Evolutionary conservation across 371 early-diverging fungal species (phyloP), one percentile per base, ranked within the genome.

Genomic region (Polyrhizophydium stewartii): DNA sequence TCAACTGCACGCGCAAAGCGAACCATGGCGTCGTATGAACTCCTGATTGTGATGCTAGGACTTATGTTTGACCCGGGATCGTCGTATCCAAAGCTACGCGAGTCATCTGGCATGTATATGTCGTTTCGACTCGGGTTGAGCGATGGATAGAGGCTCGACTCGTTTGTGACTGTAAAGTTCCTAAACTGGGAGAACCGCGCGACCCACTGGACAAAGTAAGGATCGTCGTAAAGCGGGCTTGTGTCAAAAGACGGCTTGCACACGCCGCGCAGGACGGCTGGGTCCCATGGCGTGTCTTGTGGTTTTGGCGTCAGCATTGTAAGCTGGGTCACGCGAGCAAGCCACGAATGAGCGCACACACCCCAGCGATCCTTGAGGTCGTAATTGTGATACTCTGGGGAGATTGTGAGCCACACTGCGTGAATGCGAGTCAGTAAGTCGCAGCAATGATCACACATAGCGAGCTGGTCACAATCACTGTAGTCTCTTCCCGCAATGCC

Each of bases 401-500:
- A n/a, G n/a, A n/a, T 43, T 43, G 43, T 43, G 43, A 16, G n/a
- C n/a, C 43, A 43, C 43, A 43, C n/a, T 43, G 43, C 43, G n/a
- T 43, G 17, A 43, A 43, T 17, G 16, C 43, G n/a, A 43, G 16
- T 17, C 43, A 43, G n/a, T n/a, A 17, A 43, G n/a, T 43, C 17
- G 16, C n/a, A 43, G n/a, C n/a, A n/a, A n/a, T n/a, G n/a, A n/a
- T n/a, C n/a, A n/a, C n/a, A n/a, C n/a, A n/a, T n/a, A n/a, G n/a
- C n/a, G n/a, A n/a, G n/a, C n/a, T n/a, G n/a, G 16, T 43, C 43
- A 43, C 24, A 50, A 12, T 50, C 31, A 50, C 51, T n/a, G n/a
- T 50, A 50, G 10, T 25, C 51, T 16, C 25, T 16, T 9, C 51
- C 51, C 51, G 16, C 24, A 16, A 50, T 12, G 10, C 25, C 16